A percentile compares a stretch with the other conserved stretches of the same genome.
phyloP scores from a whole-genome alignment of 768 basidiomycete genomes.

The Kwoniella heveanensis region DNA sequence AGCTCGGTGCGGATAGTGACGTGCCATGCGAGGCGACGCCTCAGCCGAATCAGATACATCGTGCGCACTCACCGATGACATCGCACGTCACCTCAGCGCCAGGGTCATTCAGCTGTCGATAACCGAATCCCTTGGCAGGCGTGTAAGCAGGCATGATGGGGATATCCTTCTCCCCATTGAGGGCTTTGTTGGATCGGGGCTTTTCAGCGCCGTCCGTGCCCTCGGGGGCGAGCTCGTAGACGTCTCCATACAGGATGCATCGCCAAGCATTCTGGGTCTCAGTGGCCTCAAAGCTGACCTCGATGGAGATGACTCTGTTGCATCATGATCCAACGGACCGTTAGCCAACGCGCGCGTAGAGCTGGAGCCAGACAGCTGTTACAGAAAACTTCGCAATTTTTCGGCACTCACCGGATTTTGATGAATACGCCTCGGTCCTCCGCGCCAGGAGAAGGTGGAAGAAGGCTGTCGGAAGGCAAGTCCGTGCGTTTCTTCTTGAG shows the following conservation, averaged over 20 bases:
- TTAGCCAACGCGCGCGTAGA: no score
- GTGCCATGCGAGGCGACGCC: no score
- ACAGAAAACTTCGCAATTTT: no score
- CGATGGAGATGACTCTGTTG: constrained; percentile 34
- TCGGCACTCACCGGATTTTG: constrained; percentile 40
- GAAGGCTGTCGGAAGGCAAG: constrained; percentile 28
- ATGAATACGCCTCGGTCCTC: constrained; percentile 36
- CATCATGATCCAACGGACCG: background rate
- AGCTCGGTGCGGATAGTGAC: no score
- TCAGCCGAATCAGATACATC: no score
- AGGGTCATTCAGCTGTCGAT: constrained; percentile 38
- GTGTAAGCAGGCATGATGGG: constrained; percentile 16
- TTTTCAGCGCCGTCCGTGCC: background rate
- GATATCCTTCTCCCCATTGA: constrained; percentile 11
- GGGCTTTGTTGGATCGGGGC: background rate
- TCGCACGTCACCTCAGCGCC: constrained; percentile 45
- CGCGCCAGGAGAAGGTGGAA: constrained; percentile 32
- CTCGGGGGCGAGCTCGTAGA: constrained; percentile 38
- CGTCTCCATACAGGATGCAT: constrained; percentile 44
- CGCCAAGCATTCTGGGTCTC: constrained; percentile 23
- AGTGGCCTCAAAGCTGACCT: constrained; percentile 20
- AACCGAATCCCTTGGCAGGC: constrained; percentile 34
- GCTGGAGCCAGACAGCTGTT: no score
- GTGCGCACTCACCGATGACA: constrained; percentile 40
- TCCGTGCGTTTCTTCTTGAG: constrained; percentile 56